Conservation (phyloP, 768 basidiomycete species). For the Austroboletus eburneus region DNA sequence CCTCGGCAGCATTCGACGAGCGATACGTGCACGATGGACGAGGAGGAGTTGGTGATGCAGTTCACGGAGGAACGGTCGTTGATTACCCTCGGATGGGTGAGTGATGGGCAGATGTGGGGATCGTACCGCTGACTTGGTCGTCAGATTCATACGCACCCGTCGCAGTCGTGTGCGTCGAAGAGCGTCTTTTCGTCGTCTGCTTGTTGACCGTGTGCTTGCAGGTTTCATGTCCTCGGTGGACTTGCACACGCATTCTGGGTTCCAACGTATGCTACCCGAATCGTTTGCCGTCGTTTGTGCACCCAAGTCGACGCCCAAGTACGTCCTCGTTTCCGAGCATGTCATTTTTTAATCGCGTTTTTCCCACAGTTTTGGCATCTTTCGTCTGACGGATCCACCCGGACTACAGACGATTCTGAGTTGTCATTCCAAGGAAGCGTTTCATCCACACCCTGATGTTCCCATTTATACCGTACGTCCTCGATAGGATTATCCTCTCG, state of each 20-base stretch:
- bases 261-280: slow-evolving; percentile 87
- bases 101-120: too few relatives aligned
- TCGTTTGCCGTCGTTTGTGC: slow-evolving; percentile 93
- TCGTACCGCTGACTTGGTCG: too few relatives aligned
- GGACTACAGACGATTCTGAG: slow-evolving; percentile 68
- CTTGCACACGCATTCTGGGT: slow-evolving; percentile 85
- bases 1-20: slow-evolving; percentile 87
- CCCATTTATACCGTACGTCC: slow-evolving; percentile 81
- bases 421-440: slow-evolving; percentile 69
- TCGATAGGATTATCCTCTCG: too few relatives aligned
- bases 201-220: slow-evolving; percentile 27
- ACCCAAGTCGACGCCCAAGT: slow-evolving; percentile 74
- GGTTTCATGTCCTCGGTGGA: slow-evolving; percentile 95
- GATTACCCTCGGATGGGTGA: slow-evolving; percentile 89
- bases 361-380: slow-evolving; percentile 65
- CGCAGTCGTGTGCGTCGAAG: slow-evolving; percentile 85
- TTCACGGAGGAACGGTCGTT: slow-evolving; percentile 79
- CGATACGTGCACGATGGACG: slow-evolving; percentile 91
- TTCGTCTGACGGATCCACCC: slow-evolving; percentile 84
- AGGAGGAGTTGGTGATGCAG: slow-evolving; percentile 80
- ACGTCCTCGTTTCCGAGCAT: slow-evolving; percentile 22
- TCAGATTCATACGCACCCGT: slow-evolving; percentile 91
- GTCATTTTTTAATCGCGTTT: neutral
- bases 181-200: too few relatives aligned
- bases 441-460: slow-evolving; percentile 80